phyloP scores from a whole-genome alignment of 805 yeast genomes.

The Ogataea sp. region DNA sequence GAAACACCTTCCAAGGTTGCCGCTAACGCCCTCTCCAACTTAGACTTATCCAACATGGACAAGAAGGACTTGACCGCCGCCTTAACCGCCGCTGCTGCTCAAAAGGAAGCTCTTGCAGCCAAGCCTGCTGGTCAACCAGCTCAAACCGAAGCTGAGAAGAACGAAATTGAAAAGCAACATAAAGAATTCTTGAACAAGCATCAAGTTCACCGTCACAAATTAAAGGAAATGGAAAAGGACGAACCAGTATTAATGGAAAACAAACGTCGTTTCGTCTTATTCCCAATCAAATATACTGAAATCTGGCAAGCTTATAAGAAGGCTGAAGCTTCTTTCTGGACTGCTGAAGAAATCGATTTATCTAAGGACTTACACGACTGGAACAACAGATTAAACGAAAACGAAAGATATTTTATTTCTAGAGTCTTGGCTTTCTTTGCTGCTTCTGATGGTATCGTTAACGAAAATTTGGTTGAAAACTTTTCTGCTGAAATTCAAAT shows the following conservation, averaged over 20 bases:
- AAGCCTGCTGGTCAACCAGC: constrained; percentile 11
- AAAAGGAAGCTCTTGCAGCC: constrained; percentile 24
- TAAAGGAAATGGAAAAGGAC: constrained; percentile 71
- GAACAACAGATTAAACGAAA: constrained; percentile 82
- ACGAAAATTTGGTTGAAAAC: constrained; percentile 95
- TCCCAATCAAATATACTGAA: constrained; percentile 96
- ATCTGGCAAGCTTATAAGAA: constrained; percentile 98
- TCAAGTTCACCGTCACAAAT: constrained; percentile 60
- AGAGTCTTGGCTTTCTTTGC: constrained; percentile 96
- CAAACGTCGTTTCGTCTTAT: constrained; percentile 80
- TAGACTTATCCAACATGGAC: constrained; percentile 37
- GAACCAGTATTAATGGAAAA: constrained; percentile 88
- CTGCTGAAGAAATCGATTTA: constrained; percentile 96
- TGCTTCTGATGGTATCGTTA: constrained; percentile 97
- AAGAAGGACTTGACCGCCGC: constrained; percentile 34
- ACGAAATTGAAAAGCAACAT: constrained; percentile 33
- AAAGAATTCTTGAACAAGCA: constrained; percentile 50
- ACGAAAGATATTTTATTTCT: constrained; percentile 87
- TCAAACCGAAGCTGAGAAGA: constrained; percentile 7
- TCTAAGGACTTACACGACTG: constrained; percentile 89
- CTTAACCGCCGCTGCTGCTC: constrained; percentile 32
- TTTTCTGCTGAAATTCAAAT: constrained; percentile 95
- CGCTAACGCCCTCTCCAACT: constrained; percentile 45
- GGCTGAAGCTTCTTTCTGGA: constrained; percentile 99
- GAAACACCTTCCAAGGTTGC: constrained; percentile 68